Base-by-base conservation (phyloP, 2,329 filamentous ascomycete genomes). In the Penicillium italicum region DNA sequence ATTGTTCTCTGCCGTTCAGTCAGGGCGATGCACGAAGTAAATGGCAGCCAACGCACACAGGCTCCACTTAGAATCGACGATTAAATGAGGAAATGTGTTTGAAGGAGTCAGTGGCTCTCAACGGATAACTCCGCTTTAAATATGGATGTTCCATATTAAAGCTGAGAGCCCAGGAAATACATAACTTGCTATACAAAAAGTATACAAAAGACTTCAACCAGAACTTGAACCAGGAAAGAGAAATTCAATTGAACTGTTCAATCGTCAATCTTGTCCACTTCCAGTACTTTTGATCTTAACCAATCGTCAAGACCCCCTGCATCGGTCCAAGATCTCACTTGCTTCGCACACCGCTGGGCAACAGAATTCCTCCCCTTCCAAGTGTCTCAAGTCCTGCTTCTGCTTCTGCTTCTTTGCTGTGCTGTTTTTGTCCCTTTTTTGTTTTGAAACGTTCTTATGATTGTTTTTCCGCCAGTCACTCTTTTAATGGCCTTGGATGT, bases 401-500 rank as follows among this genome's bases (percentile, higher is more conserved):
- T 28, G 26, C 53, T 48, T 45, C 48, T 42, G 60, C 54, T 64
- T 59, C 56, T 62, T 12, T n/a, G 5, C 3, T 37, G 57, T 53
- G 46, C 59, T 24, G 24, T 60, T 36, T 44, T 51, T 50, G 61
- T 64, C 62, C 58, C 59, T 57, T 55, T 45, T 34, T 44, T 28
- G 47, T 50, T 60, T 64, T 60, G 59, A 62, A 62, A 58, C 54
- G 43, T 34, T 51, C 57, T 64, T 58, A 62, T 63, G 61, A 48
- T 56, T 53, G 45, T 38, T 54, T 54, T 53, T 53, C 52, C 62
- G 58, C 64, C 63, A 63, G 60, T 68, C 67, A 57, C 64, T 71
- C 68, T 65, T 70, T 69, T 70, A 62, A 68, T 69, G 66, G 66
- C 63, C 36, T 60, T 55, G 44, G 43, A 63, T 62, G 65, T 63